Percentiles rank a stretch among this genome's conserved stretches.
phyloP scores from a whole-genome alignment of 2,329 filamentous ascomycete species.

The Diaporthe capsici region DNA sequence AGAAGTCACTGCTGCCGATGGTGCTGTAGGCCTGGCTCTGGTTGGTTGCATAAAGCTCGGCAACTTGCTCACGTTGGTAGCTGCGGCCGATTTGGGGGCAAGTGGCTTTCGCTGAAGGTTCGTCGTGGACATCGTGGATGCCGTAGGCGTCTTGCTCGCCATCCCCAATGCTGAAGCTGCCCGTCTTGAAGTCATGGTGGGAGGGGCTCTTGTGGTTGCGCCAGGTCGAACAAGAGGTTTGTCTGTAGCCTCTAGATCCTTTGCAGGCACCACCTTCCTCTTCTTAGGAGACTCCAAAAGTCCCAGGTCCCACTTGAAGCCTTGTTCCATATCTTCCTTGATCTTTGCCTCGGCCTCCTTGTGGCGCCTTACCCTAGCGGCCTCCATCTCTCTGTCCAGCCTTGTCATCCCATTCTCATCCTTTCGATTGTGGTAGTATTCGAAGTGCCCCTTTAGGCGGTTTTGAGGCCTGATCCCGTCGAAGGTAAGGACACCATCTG shows the following conservation, averaged over 20 bases:
- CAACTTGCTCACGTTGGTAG: slow-evolving; percentile 43
- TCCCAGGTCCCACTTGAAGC: slow-evolving; percentile 48
- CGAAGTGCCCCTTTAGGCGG: slow-evolving; percentile 72
- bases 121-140: slow-evolving; percentile 42
- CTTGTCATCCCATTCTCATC: slow-evolving; percentile 77
- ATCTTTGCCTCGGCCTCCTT: slow-evolving; percentile 77
- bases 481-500: slow-evolving; percentile 68
- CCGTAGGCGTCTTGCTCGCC: slow-evolving; percentile 45
- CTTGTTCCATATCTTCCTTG: slow-evolving; percentile 73
- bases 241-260: slow-evolving; percentile 34
- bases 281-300: slow-evolving; percentile 62
- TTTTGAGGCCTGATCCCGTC: slow-evolving; percentile 71
- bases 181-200: slow-evolving; percentile 67
- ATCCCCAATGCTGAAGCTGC: slow-evolving; percentile 68
- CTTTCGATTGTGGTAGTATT: slow-evolving; percentile 72
- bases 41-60: slow-evolving; percentile 40
- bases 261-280: slow-evolving; percentile 50
- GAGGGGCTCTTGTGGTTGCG: slow-evolving; percentile 51
- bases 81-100: slow-evolving; percentile 40
- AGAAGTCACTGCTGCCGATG: slow-evolving; percentile 54
- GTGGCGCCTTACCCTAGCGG: slow-evolving; percentile 64
- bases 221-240: slow-evolving; percentile 41
- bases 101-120: slow-evolving; percentile 45
- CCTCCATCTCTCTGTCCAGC: slow-evolving; percentile 72
- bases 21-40: slow-evolving; percentile 46